Conservation (phyloP, 2,329 filamentous ascomycete species). For the Hymenoscyphus salicellus region DNA sequence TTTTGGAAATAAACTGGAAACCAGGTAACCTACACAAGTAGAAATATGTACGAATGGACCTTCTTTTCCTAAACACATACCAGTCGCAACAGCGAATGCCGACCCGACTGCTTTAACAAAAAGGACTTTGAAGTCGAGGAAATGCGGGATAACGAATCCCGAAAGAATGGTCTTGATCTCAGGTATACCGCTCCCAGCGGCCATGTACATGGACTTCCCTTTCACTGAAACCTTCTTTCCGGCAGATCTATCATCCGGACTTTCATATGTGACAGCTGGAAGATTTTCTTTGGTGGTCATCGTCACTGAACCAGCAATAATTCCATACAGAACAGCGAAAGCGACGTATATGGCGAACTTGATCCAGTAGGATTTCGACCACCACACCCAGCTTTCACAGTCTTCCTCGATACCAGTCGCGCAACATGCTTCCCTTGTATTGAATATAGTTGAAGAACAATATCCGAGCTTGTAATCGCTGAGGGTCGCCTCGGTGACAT, state of each 20-base stretch:
- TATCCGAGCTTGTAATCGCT: conserved; percentile 58
- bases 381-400: conserved; percentile 27
- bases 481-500: conserved; percentile 52
- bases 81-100: conserved; percentile 56
- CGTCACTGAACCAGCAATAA: conserved; percentile 48
- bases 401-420: conserved; percentile 32
- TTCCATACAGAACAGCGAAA: conserved; percentile 48
- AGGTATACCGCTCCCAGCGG: conserved; percentile 56
- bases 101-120: conserved; percentile 57
- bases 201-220: conserved; percentile 57
- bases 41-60: conserved; percentile 61
- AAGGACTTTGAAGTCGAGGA: conserved; percentile 54
- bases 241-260: conserved; percentile 11
- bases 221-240: conserved; percentile 20
- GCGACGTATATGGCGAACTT: conserved; percentile 49
- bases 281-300: conserved; percentile 49
- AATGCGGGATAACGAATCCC: conserved; percentile 58
- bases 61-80: conserved; percentile 61
- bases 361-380: conserved; percentile 37
- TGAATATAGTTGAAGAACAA: conserved; percentile 45
- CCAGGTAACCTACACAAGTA: conserved; percentile 54
- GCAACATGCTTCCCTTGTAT: conserved; percentile 51
- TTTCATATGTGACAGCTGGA: conserved; percentile 39
- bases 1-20: conserved; percentile 52
- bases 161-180: conserved; percentile 61